These are phyloP conservation scores for Cyanidiococcus yangmingshanensis DNA, from an alignment of 23 red algal genomes.

Conservation along the genomic window DNA sequence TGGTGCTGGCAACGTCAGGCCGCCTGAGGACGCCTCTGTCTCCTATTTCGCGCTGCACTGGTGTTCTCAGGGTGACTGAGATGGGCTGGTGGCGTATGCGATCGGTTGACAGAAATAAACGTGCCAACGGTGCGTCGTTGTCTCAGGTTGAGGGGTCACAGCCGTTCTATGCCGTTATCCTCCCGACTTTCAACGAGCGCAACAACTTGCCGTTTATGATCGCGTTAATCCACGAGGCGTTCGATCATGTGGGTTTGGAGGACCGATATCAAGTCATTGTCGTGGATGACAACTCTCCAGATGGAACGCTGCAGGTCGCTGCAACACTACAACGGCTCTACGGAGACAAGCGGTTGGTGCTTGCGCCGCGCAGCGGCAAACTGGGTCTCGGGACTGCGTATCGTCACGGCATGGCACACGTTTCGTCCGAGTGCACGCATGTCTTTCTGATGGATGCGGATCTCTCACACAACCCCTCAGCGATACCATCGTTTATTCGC, in stretches of 20 bases:
- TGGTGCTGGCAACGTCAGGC: no score
- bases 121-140: no score
- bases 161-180: conserved; percentile 56
- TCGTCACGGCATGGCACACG: conserved; percentile 47
- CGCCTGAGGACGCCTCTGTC: no score
- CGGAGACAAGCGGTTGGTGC: conserved; percentile 38
- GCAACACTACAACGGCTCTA: conserved; percentile 46
- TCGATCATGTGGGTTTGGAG: conserved; percentile 22
- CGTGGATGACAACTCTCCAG: conserved; percentile 85
- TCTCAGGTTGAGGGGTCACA: no score
- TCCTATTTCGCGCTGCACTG: no score
- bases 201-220: conserved; percentile 93
- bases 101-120: no score
- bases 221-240: conserved; percentile 25
- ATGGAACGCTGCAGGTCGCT: conserved; percentile 68
- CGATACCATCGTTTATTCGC: conserved; percentile 53
- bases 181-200: conserved; percentile 97
- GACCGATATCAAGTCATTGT: conserved; percentile 74
- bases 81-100: no score
- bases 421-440: conserved; percentile 31
- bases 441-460: conserved; percentile 89
- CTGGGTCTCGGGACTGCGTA: conserved; percentile 83
- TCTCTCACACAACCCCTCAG: conserved; percentile 86
- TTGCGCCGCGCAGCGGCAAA: conserved; percentile 44
- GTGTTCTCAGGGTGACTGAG: no score